phyloP scores from a whole-genome alignment of 305 asterid species.

The Solanum aculeatissimum region DNA sequence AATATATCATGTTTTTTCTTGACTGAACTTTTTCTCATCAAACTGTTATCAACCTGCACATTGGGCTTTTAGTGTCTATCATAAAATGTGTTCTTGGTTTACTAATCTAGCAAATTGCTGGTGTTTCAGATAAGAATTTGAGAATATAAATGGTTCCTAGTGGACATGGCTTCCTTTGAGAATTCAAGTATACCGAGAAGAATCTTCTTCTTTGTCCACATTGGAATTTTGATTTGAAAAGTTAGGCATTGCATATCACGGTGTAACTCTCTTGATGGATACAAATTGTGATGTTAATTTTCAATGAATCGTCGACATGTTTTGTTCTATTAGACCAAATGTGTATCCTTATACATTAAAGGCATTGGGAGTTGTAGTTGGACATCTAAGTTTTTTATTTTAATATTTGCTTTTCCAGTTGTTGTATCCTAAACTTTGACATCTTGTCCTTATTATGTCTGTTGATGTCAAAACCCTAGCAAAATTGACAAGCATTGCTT shows the following conservation, averaged over 20 bases:
- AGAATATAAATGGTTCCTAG: not conserved
- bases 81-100: not conserved
- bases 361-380: not conserved
- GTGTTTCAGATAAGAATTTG: not conserved
- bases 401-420: not conserved
- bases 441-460: not conserved
- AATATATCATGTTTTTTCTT: not conserved
- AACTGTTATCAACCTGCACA: not conserved
- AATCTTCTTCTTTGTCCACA: not conserved
- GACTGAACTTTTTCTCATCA: not conserved
- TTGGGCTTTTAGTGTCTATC: not conserved
- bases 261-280: not conserved
- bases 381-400: not conserved
- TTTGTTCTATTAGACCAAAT: not conserved
- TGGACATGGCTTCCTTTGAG: not conserved
- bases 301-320: not conserved
- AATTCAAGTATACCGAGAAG: not conserved
- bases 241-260: not conserved
- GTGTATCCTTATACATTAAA: not conserved
- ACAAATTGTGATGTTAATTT: not conserved
- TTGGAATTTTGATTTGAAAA: not conserved
- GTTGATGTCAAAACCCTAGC: not conserved
- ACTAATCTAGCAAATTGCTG: not conserved
- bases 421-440: not conserved
- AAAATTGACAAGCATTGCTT: not conserved